A percentile compares a stretch with the other conserved stretches of the same genome.
phyloP scores from a whole-genome alignment of 208 protist genomes.

The Wallacemonas sp. region DNA sequence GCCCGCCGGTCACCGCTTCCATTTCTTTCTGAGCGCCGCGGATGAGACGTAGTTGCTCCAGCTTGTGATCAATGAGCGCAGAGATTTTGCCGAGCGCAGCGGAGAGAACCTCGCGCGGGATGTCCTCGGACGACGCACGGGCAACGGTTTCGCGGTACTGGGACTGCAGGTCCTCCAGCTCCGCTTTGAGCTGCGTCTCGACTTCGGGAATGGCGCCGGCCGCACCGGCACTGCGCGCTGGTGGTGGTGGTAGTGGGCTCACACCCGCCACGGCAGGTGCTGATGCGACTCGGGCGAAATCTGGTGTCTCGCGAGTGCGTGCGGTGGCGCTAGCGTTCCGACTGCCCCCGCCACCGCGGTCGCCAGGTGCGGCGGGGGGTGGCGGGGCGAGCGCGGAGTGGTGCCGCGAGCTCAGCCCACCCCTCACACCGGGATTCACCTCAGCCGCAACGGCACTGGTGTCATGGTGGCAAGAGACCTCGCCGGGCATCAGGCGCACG shows the following conservation, averaged over 20 bases:
- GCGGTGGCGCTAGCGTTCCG: background rate
- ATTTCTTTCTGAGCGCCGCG: conserved; percentile 53
- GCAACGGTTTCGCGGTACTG: conserved; percentile 73
- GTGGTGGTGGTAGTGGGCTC: too few species aligned
- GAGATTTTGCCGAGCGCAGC: conserved; percentile 53
- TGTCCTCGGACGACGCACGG: conserved; percentile 41
- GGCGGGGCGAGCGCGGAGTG: background rate
- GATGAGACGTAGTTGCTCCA: conserved; percentile 76
- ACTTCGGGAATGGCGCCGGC: conserved; percentile 52
- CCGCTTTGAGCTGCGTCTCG: conserved; percentile 55
- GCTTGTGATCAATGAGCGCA: conserved; percentile 70
- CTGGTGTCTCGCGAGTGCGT: background rate
- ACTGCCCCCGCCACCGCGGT: background rate
- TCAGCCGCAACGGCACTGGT: background rate
- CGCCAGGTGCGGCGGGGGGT: background rate
- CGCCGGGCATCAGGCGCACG: conserved; percentile 47
- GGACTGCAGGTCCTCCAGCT: conserved; percentile 62
- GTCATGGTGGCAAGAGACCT: conserved; percentile 10
- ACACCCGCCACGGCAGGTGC: background rate
- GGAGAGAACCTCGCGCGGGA: conserved; percentile 54
- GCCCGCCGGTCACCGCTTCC: background rate
- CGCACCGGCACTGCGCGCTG: background rate
- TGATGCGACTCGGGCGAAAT: conserved; percentile 1
- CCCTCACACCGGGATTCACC: background rate
- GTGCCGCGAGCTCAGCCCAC: background rate